A percentile compares a stretch with the other conserved stretches of the same genome.
These are phyloP conservation scores for Aspergillus ellipticus DNA, from an alignment of 495 filamentous ascomycete species.

Conservation along the genomic window DNA sequence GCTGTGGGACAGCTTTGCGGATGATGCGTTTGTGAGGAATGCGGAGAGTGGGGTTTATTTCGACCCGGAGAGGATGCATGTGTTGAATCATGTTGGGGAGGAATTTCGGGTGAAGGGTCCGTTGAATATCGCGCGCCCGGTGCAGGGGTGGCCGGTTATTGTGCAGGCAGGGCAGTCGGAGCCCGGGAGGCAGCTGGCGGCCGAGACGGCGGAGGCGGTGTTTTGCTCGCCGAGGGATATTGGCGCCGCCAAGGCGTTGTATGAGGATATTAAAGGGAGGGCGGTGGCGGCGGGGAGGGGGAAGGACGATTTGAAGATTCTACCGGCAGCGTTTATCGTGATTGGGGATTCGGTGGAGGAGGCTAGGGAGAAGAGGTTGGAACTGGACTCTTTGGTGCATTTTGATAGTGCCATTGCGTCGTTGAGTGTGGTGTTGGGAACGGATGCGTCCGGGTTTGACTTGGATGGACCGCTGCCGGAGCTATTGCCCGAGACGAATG, in stretches of 20 bases:
- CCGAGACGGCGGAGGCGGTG: constrained; percentile 53
- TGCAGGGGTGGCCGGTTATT: constrained; percentile 55
- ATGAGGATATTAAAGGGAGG: constrained; percentile 49
- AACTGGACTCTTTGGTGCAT: constrained; percentile 50
- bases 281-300: constrained; percentile 40
- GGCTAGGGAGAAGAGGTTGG: constrained; percentile 44
- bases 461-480: constrained; percentile 47
- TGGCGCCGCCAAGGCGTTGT: constrained; percentile 45
- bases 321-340: constrained; percentile 50
- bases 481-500: constrained; percentile 50
- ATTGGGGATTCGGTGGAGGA: constrained; percentile 43
- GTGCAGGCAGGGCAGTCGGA: constrained; percentile 55
- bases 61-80: constrained; percentile 46
- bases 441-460: constrained; percentile 44
- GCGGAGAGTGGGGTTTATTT: constrained; percentile 45
- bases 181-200: constrained; percentile 49
- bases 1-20: constrained; percentile 52
- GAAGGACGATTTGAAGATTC: constrained; percentile 46
- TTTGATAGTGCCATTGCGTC: constrained; percentile 56
- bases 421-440: constrained; percentile 45
- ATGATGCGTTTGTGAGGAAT: constrained; percentile 50
- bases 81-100: constrained; percentile 47
- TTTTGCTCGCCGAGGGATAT: constrained; percentile 44
- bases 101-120: constrained; percentile 45
- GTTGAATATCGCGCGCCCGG: constrained; percentile 50